phyloP scores from a whole-genome alignment of 495 filamentous ascomycete species.

The Penicillium dipodomyicola region DNA sequence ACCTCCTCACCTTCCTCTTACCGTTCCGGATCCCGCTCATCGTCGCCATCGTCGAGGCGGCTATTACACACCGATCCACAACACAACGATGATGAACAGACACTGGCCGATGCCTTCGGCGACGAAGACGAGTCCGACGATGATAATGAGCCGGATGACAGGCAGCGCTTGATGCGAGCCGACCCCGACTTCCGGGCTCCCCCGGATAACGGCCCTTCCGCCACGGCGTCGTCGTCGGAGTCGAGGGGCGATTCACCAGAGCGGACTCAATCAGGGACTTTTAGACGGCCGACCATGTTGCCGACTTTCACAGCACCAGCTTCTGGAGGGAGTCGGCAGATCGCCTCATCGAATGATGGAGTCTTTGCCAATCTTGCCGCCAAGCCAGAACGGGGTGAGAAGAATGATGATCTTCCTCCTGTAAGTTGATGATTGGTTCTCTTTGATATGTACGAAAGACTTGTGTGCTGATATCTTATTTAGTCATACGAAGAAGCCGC shows the following conservation, averaged over 20 bases:
- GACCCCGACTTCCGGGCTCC: conserved; percentile 46
- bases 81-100: conserved; percentile 62
- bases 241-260: conserved; percentile 26
- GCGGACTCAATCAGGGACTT: conserved; percentile 27
- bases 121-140: conserved; percentile 68
- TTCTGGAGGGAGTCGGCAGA: conserved; percentile 46
- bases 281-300: conserved; percentile 53
- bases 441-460: background rate
- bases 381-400: conserved; percentile 83
- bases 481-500: conserved; percentile 98
- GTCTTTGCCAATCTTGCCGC: conserved; percentile 95
- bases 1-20: conserved; percentile 94
- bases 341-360: conserved; percentile 70
- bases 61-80: conserved; percentile 54
- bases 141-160: conserved; percentile 73
- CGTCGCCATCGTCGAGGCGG: conserved; percentile 63
- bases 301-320: conserved; percentile 44
- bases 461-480: conserved; percentile 24
- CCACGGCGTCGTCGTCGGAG: conserved; percentile 42
- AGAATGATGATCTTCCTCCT: conserved; percentile 81
- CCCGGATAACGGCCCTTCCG: conserved; percentile 28
- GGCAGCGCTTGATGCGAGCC: conserved; percentile 79
- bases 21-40: conserved; percentile 73
- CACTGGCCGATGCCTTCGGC: conserved; percentile 86
- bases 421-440: conserved; percentile 53